Percentiles rank a stretch among this genome's conserved stretches.
Conservation (phyloP, 2,329 filamentous ascomycete genomes). For the Venturia nashicola region DNA sequence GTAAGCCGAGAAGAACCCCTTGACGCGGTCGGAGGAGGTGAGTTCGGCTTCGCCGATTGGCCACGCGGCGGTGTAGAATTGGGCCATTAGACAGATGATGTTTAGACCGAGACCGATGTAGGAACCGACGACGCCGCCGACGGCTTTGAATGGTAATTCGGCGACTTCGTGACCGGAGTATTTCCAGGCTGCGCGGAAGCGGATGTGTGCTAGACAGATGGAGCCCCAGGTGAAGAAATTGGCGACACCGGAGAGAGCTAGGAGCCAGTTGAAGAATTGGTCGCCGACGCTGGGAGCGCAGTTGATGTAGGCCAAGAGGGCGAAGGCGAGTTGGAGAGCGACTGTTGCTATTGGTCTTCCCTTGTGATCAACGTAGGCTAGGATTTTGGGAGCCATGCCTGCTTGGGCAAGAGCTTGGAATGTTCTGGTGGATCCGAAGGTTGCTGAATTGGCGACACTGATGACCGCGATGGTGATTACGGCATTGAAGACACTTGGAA, state of each 20-base stretch:
- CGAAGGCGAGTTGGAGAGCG: conserved; percentile 50
- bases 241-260: conserved; percentile 59
- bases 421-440: conserved; percentile 45
- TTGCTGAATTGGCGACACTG: conserved; percentile 46
- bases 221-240: conserved; percentile 71
- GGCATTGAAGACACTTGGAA: conserved; percentile 55
- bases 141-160: conserved; percentile 10
- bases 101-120: conserved; percentile 10
- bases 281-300: conserved; percentile 45
- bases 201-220: conserved; percentile 84
- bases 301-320: conserved; percentile 63
- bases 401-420: conserved; percentile 38
- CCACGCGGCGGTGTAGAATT: conserved; percentile 13
- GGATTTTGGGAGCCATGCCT: conserved; percentile 62
- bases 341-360: conserved; percentile 72
- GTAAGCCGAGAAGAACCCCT: conserved; percentile 34
- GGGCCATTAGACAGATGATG: conserved; percentile 9
- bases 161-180: conserved; percentile 7
- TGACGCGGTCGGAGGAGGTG: conserved; percentile 14
- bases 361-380: conserved; percentile 71
- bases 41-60: conserved; percentile 19
- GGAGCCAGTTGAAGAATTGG: conserved; percentile 66
- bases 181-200: conserved; percentile 53
- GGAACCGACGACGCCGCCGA: conserved; percentile 10
- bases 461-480: conserved; percentile 51